A percentile compares a stretch with the other conserved stretches of the same genome.
Conservation (phyloP, 129 eudicot species). For the Deinandra increscens region DNA sequence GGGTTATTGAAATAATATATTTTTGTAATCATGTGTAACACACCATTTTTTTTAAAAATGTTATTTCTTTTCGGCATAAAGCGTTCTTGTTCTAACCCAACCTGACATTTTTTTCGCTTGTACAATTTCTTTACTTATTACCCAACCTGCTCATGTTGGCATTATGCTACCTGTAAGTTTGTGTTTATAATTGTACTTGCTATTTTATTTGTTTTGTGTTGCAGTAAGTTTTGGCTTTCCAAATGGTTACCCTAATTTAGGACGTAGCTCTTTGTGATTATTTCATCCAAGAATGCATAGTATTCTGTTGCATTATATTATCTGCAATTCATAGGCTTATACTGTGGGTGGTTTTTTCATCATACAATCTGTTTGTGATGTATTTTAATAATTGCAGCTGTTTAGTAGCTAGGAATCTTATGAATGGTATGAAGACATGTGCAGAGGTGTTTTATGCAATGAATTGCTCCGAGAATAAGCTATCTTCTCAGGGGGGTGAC, state of each 20-base stretch:
- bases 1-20: background rate
- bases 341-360: constrained; percentile 1
- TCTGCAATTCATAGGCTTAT: background rate
- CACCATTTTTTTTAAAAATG: background rate
- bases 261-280: background rate
- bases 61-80: background rate
- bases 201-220: constrained; percentile 4
- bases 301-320: background rate
- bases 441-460: constrained; percentile 72
- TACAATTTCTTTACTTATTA: background rate
- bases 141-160: background rate
- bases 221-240: background rate
- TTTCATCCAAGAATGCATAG: background rate
- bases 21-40: constrained; percentile 2
- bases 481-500: constrained; percentile 56
- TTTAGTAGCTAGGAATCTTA: constrained; percentile 84
- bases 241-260: background rate
- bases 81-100: background rate
- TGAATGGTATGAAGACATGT: constrained; percentile 89
- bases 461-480: constrained; percentile 61
- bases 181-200: background rate
- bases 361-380: background rate
- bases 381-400: constrained; percentile 63
- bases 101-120: background rate
- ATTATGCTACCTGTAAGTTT: background rate